Conservation (phyloP, 306 rosid species). For the Hippophae tibetana region DNA sequence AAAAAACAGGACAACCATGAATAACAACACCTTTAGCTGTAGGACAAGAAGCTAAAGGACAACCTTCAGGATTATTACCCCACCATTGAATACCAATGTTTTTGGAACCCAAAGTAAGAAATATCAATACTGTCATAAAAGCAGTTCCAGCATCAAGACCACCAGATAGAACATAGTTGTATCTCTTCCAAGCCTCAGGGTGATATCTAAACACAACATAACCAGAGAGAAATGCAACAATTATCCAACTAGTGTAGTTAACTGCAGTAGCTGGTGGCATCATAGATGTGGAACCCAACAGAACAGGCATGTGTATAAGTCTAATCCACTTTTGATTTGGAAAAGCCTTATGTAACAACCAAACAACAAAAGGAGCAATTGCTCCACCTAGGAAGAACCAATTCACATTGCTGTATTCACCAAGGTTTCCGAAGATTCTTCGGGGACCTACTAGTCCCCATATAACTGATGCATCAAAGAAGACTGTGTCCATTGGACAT, state of each 20-base stretch:
- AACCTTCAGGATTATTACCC: slow-evolving; percentile 55
- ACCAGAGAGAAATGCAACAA: slow-evolving; percentile 46
- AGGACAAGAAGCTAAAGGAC: slow-evolving; percentile 75
- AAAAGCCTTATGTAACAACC: slow-evolving; percentile 57
- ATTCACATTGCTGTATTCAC: slow-evolving; percentile 50
- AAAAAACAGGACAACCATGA: slow-evolving; percentile 45
- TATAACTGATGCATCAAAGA: slow-evolving; percentile 72
- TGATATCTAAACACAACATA: slow-evolving; percentile 33
- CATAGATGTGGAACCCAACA: slow-evolving; percentile 53
- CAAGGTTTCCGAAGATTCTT: slow-evolving; percentile 72
- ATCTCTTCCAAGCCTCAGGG: slow-evolving; percentile 52
- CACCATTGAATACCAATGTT: slow-evolving; percentile 43
- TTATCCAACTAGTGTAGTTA: slow-evolving; percentile 67
- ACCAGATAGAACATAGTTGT: slow-evolving; percentile 62
- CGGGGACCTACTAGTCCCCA: slow-evolving; percentile 92
- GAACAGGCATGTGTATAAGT: slow-evolving; percentile 51
- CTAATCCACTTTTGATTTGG: slow-evolving; percentile 50
- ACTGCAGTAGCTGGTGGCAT: slow-evolving; percentile 78
- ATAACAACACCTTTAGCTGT: slow-evolving; percentile 37
- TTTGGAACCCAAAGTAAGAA: slow-evolving; percentile 33
- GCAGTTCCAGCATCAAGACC: slow-evolving; percentile 87
- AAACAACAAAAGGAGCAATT: slow-evolving; percentile 53
- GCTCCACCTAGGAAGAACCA: slow-evolving; percentile 84
- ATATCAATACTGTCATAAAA: slow-evolving; percentile 52
- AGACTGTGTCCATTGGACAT: slow-evolving; percentile 68